A percentile compares a stretch with the other conserved stretches of the same genome.
These are phyloP conservation scores for Eucalyptus virginea DNA, from an alignment of 345 rosid genomes.

Conservation along the genomic window DNA sequence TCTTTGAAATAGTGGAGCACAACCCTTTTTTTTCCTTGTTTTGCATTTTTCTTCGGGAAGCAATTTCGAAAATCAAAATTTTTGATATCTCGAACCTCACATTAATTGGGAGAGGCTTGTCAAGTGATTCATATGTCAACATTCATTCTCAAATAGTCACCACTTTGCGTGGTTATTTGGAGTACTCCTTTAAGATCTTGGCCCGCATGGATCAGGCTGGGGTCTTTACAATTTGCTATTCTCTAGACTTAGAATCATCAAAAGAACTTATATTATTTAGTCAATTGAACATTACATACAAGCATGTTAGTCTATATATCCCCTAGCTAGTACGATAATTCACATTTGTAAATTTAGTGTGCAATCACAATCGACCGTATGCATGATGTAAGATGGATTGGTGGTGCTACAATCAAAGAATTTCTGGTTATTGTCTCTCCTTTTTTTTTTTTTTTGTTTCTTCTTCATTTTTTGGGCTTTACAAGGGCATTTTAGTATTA, in stretches of 20 bases:
- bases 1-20: not conserved
- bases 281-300: not conserved
- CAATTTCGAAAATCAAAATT: not conserved
- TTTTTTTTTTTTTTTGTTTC: too few species aligned
- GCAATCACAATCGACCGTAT: not conserved
- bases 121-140: not conserved
- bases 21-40: not conserved
- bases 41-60: not conserved
- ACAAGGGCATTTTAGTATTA: not conserved
- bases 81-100: not conserved
- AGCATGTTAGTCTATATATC: not conserved
- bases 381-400: not conserved
- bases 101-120: not conserved
- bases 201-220: not conserved
- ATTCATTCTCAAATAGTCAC: not conserved
- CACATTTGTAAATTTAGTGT: not conserved
- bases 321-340: not conserved
- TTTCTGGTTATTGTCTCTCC: not conserved
- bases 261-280: not conserved
- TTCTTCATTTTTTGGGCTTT: not conserved
- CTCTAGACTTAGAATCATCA: not conserved
- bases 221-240: not conserved
- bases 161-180: not conserved
- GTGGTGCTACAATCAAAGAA: not conserved
- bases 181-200: not conserved